Evolutionary conservation across 805 yeast genomes (phyloP).

Genomic region (Candida easanensis): DNA sequence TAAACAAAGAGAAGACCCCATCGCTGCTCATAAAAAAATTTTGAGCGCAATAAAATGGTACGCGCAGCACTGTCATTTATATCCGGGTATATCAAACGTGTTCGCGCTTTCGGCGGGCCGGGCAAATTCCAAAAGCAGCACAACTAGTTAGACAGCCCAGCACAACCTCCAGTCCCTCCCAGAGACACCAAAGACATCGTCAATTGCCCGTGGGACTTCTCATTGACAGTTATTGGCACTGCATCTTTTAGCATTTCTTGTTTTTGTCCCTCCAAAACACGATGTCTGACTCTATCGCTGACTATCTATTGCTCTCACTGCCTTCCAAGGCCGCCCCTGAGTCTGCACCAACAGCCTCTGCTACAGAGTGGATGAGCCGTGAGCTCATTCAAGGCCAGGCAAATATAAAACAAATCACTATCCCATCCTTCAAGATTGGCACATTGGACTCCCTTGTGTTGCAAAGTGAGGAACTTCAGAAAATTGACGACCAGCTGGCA

Average conservation of each 20-base stretch:
- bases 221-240: neutral
- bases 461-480: constrained; percentile 85
- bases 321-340: constrained; percentile 56
- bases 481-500: constrained; percentile 76
- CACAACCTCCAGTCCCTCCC: neutral
- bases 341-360: constrained; percentile 39
- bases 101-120: constrained; percentile 8
- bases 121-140: constrained; percentile 2
- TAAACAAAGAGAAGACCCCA: constrained; percentile 1
- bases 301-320: constrained; percentile 53
- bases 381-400: constrained; percentile 55
- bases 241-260: neutral
- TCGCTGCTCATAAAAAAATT: constrained; percentile 5
- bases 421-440: constrained; percentile 91
- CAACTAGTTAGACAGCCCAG: constrained; percentile 1
- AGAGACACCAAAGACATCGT: neutral
- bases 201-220: neutral
- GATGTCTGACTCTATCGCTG: constrained; percentile 35
- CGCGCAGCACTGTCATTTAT: constrained; percentile 3
- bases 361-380: constrained; percentile 52
- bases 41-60: constrained; percentile 3
- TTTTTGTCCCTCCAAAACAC: too few species aligned
- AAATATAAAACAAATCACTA: constrained; percentile 51
- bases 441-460: constrained; percentile 89
- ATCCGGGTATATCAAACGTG: neutral